Evolutionary conservation across 192 early-diverging fungal species (phyloP).

Genomic region (Rhizophlyctis rosea): DNA sequence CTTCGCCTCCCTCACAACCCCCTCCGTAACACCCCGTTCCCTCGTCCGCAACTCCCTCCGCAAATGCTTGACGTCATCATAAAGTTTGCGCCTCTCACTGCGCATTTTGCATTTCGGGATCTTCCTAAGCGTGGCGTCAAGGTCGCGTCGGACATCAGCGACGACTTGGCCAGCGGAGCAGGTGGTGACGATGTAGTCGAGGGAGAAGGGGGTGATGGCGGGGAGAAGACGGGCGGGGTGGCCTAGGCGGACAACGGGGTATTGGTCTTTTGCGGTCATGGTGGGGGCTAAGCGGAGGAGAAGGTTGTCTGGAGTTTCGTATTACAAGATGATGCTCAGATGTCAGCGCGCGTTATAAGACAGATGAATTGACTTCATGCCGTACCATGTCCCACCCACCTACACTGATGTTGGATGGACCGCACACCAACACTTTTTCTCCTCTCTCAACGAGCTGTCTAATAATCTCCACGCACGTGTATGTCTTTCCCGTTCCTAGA

Average conservation of each 20-base stretch:
- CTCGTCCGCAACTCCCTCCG: slow-evolving; percentile 57
- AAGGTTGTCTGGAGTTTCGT: slow-evolving; percentile 66
- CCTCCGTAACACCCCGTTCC: slow-evolving; percentile 65
- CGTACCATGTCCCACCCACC: too few species aligned
- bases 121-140: slow-evolving; percentile 63
- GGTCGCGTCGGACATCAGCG: slow-evolving; percentile 70
- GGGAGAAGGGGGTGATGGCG: slow-evolving; percentile 59
- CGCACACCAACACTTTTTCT: slow-evolving; percentile 79
- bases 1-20: slow-evolving; percentile 53
- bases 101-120: slow-evolving; percentile 64
- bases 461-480: slow-evolving; percentile 82
- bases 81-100: slow-evolving; percentile 60
- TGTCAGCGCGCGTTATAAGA: not conserved
- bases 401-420: slow-evolving; percentile 83
- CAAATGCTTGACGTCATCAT: slow-evolving; percentile 62
- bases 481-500: slow-evolving; percentile 77
- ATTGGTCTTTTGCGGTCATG: slow-evolving; percentile 39
- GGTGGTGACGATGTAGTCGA: slow-evolving; percentile 65
- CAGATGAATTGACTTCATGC: not conserved
- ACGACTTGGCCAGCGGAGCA: slow-evolving; percentile 72
- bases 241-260: slow-evolving; percentile 75
- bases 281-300: slow-evolving; percentile 67
- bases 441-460: slow-evolving; percentile 64
- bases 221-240: slow-evolving; percentile 81
- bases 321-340: not conserved